Conservation (phyloP, 1,139 yeast genomes). For the Arxiozyma slooffiae region DNA sequence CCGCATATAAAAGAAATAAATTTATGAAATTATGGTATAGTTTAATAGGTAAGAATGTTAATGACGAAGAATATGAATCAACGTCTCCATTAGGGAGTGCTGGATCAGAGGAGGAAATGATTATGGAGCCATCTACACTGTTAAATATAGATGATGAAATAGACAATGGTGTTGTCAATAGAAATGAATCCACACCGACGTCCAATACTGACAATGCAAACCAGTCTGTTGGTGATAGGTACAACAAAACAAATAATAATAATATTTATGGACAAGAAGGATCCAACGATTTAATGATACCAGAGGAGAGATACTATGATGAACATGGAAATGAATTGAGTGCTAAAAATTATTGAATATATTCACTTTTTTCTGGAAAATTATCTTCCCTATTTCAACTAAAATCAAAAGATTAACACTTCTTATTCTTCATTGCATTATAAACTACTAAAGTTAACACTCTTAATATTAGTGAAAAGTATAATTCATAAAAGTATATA, state of each 20-base stretch:
- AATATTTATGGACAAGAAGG: neutral
- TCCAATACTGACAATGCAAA: neutral
- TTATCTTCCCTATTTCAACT: neutral
- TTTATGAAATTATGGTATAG: constrained; percentile 25
- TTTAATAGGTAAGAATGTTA: constrained; percentile 23
- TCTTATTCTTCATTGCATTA: neutral
- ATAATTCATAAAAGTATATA: too few species aligned
- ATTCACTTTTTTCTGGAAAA: neutral
- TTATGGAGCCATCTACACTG: neutral
- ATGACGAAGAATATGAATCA: constrained; percentile 22
- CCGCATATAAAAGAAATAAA: constrained; percentile 27
- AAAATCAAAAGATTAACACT: neutral
- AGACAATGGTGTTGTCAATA: neutral
- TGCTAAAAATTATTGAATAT: constrained; percentile 12
- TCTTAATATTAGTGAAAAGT: neutral
- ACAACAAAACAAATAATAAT: neutral
- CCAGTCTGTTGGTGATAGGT: neutral
- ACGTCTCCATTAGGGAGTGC: constrained; percentile 23
- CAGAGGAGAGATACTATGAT: constrained; percentile 16
- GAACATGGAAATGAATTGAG: constrained; percentile 15
- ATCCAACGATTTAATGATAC: constrained; percentile 12
- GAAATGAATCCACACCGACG: neutral
- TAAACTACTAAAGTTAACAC: neutral
- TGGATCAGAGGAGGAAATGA: constrained; percentile 14
- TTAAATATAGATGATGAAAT: neutral